These are phyloP conservation scores for Pyrenochaeta sp. DNA, from an alignment of 2,329 filamentous ascomycete genomes.

Conservation along the genomic window DNA sequence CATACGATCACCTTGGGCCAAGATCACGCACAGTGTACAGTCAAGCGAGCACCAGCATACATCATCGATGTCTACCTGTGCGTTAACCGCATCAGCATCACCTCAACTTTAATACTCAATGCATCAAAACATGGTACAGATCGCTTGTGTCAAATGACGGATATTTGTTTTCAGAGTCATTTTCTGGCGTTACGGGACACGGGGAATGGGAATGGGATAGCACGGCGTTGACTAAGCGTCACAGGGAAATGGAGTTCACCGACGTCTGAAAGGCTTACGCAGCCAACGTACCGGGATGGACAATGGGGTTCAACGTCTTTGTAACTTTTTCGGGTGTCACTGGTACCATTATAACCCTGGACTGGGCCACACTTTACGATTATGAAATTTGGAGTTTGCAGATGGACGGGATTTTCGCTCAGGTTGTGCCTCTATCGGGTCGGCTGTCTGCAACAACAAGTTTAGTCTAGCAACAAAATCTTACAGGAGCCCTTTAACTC, in stretches of 20 bases:
- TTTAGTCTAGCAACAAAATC: neutral
- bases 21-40: neutral
- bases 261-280: neutral
- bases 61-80: neutral
- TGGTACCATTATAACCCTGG: neutral
- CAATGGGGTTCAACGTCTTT: neutral
- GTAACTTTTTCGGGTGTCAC: neutral
- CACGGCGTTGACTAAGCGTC: neutral
- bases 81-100: neutral
- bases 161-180: neutral
- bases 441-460: neutral
- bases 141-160: neutral
- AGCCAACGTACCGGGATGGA: neutral
- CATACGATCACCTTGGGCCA: neutral
- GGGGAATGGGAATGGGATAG: neutral
- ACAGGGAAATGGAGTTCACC: neutral
- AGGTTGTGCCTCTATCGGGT: neutral
- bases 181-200: constrained; percentile 2
- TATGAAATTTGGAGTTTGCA: neutral
- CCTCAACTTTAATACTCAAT: neutral
- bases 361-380: neutral
- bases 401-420: neutral
- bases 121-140: neutral
- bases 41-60: constrained; percentile 2
- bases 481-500: neutral